Base-by-base conservation (phyloP, 225 moss, liverwort and hornwort genomes). In the Polytrichum formosum region DNA sequence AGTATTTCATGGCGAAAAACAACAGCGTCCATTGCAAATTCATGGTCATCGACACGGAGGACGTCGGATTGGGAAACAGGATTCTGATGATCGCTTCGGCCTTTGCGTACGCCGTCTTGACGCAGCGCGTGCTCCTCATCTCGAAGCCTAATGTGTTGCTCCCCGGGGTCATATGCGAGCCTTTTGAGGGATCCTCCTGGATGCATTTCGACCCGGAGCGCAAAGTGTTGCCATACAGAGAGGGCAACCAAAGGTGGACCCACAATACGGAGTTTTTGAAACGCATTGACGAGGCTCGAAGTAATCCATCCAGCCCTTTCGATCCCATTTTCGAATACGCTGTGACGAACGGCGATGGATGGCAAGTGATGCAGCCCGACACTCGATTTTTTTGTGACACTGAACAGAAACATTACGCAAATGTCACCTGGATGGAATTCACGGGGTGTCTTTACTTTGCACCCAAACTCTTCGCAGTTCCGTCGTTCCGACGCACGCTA, bases 391-490 rank as follows among this genome's bases (percentile, higher is more conserved):
- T 73, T 63, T 96, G 95, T 77, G 87, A 77, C 79, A 81, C 78
- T 1, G 91, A 91, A 54, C 95, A 96, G 65, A 73, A 76, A 69
- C 81, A 75, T n/a, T 91, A 90, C 65, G 65, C 63, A 5, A 20
- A 67, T 4, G 77, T 93, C 28, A 78, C 88, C 2, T 96, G 93
- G 95, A 83, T 96, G 26, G 84, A 86, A 70, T 67, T 91, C 28
- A 88, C 85, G 55, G 95, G 95, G 0, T 88, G 91, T 74, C 80
- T 93, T 46, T 92, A 96, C 78, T 90, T 85, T 62, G 65, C 80
- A 5, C 95, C 95, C 18, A 96, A 93, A 69, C 79, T 96, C 4
- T 96, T 84, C 76, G 78, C 93, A 25, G 71, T 96, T 46, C 84
- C 84, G 7, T 77, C 80, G 55, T 93, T 96, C 73, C 90, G 95